Conservation (phyloP, 2,329 filamentous ascomycete species). For the Penicillium hordei region DNA sequence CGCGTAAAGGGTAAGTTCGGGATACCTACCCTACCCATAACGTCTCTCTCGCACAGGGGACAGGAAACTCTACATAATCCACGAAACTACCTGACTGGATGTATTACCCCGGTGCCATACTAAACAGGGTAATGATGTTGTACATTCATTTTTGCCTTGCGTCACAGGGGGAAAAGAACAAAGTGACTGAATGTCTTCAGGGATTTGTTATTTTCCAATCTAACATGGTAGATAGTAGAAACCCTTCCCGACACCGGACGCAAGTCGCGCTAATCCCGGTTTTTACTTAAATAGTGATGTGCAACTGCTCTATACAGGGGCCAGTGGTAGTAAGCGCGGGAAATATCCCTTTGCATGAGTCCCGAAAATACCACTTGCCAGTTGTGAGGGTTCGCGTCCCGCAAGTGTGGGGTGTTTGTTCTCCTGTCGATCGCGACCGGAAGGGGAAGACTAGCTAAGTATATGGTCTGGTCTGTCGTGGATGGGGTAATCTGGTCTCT, state of each 20-base stretch:
- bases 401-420: constrained; percentile 11
- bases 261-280: not conserved
- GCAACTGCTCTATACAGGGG: not conserved
- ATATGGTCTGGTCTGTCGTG: not conserved
- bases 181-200: not conserved
- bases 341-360: not conserved
- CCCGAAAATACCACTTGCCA: not conserved
- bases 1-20: not conserved
- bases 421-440: constrained; percentile 26
- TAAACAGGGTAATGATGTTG: not conserved
- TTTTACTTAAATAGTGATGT: not conserved
- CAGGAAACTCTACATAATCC: not conserved
- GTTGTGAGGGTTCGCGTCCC: constrained; percentile 1
- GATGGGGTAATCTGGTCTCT: not conserved
- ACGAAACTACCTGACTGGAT: not conserved
- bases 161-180: not conserved
- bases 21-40: not conserved
- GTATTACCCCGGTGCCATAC: not conserved
- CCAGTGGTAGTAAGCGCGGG: not conserved
- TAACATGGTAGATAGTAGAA: not conserved
- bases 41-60: not conserved
- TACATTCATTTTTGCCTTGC: constrained; percentile 1
- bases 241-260: not conserved
- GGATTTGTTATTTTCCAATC: not conserved
- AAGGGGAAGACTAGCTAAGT: constrained; percentile 7